Conservation (phyloP, 257 asterid genomes). For the Cinchona pubescens region DNA sequence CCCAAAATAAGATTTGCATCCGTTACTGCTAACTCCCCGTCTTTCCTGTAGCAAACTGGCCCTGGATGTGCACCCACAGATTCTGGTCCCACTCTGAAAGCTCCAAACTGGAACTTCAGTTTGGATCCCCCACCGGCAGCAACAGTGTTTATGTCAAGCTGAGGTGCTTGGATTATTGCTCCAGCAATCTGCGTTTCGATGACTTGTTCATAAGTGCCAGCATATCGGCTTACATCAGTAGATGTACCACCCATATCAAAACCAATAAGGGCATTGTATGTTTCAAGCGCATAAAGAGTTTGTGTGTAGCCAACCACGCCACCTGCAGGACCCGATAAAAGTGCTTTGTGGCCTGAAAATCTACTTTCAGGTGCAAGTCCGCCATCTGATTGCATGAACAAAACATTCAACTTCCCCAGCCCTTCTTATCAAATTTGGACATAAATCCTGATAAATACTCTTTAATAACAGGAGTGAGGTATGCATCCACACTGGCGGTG, state of each 20-base stretch:
- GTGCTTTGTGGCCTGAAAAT: constrained; percentile 98
- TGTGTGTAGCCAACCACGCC: constrained; percentile 98
- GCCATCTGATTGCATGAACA: constrained; percentile 98
- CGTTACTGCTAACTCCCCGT: constrained; percentile 87
- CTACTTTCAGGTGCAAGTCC: constrained; percentile 93
- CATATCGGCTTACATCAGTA: constrained; percentile 94
- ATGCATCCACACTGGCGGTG: constrained; percentile 96
- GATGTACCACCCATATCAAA: constrained; percentile 99
- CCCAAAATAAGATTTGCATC: constrained; percentile 94
- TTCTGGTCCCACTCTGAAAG: constrained; percentile 96
- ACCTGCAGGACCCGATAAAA: constrained; percentile 97
- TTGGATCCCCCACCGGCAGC: constrained; percentile 99
- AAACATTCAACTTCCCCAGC: constrained; percentile 61
- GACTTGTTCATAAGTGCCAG: constrained; percentile 88
- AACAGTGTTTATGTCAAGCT: constrained; percentile 92
- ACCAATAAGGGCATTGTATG: constrained; percentile 88
- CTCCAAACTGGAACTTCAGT: constrained; percentile 83
- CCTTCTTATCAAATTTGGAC: constrained; percentile 89
- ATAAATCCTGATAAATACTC: constrained; percentile 83
- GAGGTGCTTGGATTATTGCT: constrained; percentile 95
- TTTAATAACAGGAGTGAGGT: constrained; percentile 89
- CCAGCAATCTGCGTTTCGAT: constrained; percentile 93
- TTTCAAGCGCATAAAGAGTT: constrained; percentile 78
- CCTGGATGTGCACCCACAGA: constrained; percentile 99
- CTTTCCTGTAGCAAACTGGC: constrained; percentile 92